These are phyloP conservation scores for Cinchona pubescens DNA, from an alignment of 257 asterid genomes.

Conservation along the genomic window DNA sequence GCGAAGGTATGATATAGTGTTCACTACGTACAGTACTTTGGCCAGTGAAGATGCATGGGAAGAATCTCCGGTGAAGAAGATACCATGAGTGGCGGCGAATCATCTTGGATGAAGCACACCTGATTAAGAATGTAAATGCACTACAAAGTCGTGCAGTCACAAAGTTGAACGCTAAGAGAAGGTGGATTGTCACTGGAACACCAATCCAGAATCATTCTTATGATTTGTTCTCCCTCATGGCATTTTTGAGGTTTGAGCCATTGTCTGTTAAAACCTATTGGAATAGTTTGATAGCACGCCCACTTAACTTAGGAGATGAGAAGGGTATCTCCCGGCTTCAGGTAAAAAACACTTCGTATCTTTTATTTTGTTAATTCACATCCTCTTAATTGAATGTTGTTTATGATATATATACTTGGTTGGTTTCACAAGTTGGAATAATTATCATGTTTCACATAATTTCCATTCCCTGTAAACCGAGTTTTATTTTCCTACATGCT, in stretches of 20 bases:
- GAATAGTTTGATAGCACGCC: conserved; percentile 68
- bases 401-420: background rate
- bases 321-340: conserved; percentile 72
- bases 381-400: background rate
- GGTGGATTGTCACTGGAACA: conserved; percentile 87
- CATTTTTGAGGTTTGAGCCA: conserved; percentile 77
- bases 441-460: background rate
- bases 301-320: conserved; percentile 67
- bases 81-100: conserved; percentile 86
- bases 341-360: conserved; percentile 30
- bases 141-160: conserved; percentile 68
- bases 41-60: conserved; percentile 48
- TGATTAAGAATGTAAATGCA: conserved; percentile 64
- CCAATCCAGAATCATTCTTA: conserved; percentile 69
- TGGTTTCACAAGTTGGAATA: background rate
- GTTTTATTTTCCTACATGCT: background rate
- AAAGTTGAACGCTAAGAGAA: conserved; percentile 57
- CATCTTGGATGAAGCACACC: conserved; percentile 83
- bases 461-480: background rate
- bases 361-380: background rate
- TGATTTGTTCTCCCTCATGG: conserved; percentile 70
- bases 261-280: conserved; percentile 65
- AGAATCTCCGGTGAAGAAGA: conserved; percentile 58
- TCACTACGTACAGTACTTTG: conserved; percentile 69
- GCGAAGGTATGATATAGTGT: conserved; percentile 56